phyloP scores from a whole-genome alignment of 306 rosid species.

The Adenanthera pavonina region DNA sequence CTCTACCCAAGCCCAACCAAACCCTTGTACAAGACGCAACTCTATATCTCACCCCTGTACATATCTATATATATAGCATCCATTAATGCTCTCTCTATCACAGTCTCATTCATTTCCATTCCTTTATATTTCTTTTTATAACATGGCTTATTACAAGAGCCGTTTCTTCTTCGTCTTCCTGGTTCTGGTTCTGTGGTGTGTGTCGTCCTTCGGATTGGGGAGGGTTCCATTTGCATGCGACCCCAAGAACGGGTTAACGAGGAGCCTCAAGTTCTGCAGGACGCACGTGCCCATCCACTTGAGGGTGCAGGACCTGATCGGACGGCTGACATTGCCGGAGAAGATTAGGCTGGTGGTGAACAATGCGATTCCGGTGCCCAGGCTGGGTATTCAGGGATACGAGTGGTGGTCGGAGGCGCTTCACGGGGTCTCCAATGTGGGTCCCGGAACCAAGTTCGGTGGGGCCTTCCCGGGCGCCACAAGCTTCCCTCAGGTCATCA shows the following conservation, averaged over 20 bases:
- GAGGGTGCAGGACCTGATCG: slow-evolving; percentile 76
- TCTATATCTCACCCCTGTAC: background rate
- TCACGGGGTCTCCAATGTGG: slow-evolving; percentile 85
- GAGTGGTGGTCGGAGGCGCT: slow-evolving; percentile 81
- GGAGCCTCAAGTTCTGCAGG: slow-evolving; percentile 61
- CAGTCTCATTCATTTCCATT: background rate
- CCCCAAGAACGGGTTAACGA: slow-evolving; percentile 64
- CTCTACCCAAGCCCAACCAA: slow-evolving; percentile 33
- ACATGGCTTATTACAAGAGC: background rate
- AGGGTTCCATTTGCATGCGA: slow-evolving; percentile 81
- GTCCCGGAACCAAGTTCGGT: slow-evolving; percentile 88
- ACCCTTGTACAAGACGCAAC: slow-evolving; percentile 46
- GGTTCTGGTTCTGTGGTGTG: background rate
- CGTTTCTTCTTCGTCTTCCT: background rate
- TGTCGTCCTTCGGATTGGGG: slow-evolving; percentile 11
- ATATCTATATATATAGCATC: background rate
- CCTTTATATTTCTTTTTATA: background rate
- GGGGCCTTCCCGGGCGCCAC: slow-evolving; percentile 87
- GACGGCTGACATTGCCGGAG: slow-evolving; percentile 72
- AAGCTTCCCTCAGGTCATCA: slow-evolving; percentile 92
- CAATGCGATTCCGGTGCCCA: slow-evolving; percentile 70
- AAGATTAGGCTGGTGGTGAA: slow-evolving; percentile 82
- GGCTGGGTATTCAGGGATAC: slow-evolving; percentile 82
- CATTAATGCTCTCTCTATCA: background rate
- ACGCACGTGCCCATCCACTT: slow-evolving; percentile 53